Conservation (phyloP, 2,329 filamentous ascomycete species). For the Hypoxylon rubiginosum region DNA sequence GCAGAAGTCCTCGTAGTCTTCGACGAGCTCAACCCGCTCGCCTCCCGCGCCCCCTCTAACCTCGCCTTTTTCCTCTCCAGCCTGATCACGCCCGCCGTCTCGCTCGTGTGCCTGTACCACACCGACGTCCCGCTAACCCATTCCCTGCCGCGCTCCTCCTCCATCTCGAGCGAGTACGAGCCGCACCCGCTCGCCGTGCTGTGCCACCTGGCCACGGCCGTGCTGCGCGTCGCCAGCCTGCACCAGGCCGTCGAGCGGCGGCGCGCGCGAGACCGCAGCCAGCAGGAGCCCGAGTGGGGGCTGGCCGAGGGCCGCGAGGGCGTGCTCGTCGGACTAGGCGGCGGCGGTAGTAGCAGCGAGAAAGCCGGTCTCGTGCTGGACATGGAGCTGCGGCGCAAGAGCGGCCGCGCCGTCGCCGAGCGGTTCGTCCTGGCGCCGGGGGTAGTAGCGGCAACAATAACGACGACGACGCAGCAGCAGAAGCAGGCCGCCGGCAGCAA, state of each 20-base stretch:
- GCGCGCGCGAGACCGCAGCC: constrained; percentile 80
- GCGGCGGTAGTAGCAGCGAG: constrained; percentile 13
- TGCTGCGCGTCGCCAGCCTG: constrained; percentile 80
- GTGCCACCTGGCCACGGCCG: constrained; percentile 87
- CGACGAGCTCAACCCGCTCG: constrained; percentile 81
- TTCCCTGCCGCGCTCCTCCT: constrained; percentile 51
- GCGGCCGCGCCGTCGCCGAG: constrained; percentile 82
- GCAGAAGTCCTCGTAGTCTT: constrained; percentile 81
- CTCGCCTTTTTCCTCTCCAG: constrained; percentile 78
- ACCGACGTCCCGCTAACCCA: constrained; percentile 79
- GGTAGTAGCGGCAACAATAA: not conserved
- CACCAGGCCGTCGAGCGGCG: constrained; percentile 80
- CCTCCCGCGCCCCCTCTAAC: constrained; percentile 65
- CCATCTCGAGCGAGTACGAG: constrained; percentile 65
- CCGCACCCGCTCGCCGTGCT: constrained; percentile 80
- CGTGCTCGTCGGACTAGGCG: constrained; percentile 74
- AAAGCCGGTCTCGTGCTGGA: constrained; percentile 76
- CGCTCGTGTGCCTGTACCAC: constrained; percentile 86
- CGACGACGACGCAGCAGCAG: constrained; percentile 14
- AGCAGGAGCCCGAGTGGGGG: constrained; percentile 83
- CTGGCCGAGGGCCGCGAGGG: constrained; percentile 83
- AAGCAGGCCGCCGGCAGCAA: constrained; percentile 17
- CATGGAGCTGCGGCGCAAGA: constrained; percentile 88
- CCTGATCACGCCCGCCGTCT: constrained; percentile 75
- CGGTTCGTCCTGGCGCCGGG: constrained; percentile 65